phyloP scores from a whole-genome alignment of 345 rosid species.

The Jatropha curcas region DNA sequence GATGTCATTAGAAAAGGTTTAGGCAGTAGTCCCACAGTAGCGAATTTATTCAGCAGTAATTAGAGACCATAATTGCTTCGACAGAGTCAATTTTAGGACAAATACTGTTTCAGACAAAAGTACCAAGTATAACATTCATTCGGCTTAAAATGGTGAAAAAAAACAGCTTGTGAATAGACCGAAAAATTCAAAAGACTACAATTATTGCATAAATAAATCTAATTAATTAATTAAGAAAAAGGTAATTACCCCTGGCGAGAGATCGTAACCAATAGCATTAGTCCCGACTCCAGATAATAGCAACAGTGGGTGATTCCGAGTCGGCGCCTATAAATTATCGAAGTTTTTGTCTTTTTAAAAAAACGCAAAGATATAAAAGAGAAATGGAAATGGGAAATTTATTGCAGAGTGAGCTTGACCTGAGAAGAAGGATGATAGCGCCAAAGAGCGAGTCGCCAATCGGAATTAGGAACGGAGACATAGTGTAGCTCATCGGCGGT shows the following conservation, averaged over 20 bases:
- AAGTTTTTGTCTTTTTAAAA: background rate
- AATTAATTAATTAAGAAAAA: background rate
- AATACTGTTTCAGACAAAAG: background rate
- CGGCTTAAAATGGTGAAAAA: background rate
- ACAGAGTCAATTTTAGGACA: no score
- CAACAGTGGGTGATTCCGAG: slow-evolving; percentile 83
- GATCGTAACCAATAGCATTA: slow-evolving; percentile 93
- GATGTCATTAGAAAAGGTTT: background rate
- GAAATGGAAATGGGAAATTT: background rate
- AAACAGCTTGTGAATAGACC: no score
- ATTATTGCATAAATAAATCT: background rate
- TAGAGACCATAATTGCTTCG: no score
- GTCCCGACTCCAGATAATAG: slow-evolving; percentile 93
- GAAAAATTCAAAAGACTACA: background rate
- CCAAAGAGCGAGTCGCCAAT: slow-evolving; percentile 92
- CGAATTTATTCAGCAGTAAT: no score
- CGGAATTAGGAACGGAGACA: slow-evolving; percentile 62
- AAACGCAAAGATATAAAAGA: background rate
- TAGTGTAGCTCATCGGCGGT: slow-evolving; percentile 96
- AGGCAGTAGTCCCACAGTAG: background rate
- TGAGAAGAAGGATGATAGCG: slow-evolving; percentile 61
- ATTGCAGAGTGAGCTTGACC: slow-evolving; percentile 23
- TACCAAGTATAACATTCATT: background rate
- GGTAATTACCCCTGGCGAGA: slow-evolving; percentile 67
- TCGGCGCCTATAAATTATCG: slow-evolving; percentile 51